Percentiles rank a stretch among this genome's conserved stretches.
phyloP scores from a whole-genome alignment of 2,329 filamentous ascomycete genomes.

The Bisporella sp. region DNA sequence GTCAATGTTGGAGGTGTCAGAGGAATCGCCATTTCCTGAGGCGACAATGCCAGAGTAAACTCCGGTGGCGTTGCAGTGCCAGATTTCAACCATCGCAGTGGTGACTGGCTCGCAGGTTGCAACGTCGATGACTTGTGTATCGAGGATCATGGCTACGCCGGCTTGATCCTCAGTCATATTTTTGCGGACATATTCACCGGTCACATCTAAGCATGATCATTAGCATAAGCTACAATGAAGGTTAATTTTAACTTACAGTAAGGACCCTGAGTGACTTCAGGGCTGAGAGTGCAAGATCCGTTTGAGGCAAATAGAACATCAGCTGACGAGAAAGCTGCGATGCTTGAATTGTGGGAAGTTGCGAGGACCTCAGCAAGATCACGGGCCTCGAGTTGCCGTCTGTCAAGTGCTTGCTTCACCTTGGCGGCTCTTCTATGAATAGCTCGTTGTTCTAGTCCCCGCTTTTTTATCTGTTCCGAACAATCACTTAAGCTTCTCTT shows the following conservation, averaged over 20 bases:
- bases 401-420: slow-evolving; percentile 27
- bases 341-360: slow-evolving; percentile 12
- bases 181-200: slow-evolving; percentile 31
- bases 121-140: slow-evolving; percentile 43
- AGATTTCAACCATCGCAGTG: slow-evolving; percentile 43
- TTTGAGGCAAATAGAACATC: slow-evolving; percentile 35
- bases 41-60: slow-evolving; percentile 42
- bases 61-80: slow-evolving; percentile 40
- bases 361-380: slow-evolving; percentile 10
- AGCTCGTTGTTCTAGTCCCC: slow-evolving; percentile 29
- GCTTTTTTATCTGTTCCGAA: slow-evolving; percentile 30
- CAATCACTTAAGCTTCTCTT: slow-evolving; percentile 31
- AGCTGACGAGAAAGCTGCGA: slow-evolving; percentile 28
- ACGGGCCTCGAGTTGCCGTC: slow-evolving; percentile 20
- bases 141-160: slow-evolving; percentile 33
- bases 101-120: slow-evolving; percentile 45
- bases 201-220: slow-evolving; percentile 23
- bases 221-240: background rate
- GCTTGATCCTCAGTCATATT: slow-evolving; percentile 29
- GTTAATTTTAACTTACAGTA: slow-evolving; percentile 35
- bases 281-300: slow-evolving; percentile 42
- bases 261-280: slow-evolving; percentile 46
- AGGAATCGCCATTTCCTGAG: slow-evolving; percentile 35
- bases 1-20: slow-evolving; percentile 32
- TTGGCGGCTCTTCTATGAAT: slow-evolving; percentile 28